Base-by-base conservation (phyloP, 208 protist species). In the Leishmania major region DNA sequence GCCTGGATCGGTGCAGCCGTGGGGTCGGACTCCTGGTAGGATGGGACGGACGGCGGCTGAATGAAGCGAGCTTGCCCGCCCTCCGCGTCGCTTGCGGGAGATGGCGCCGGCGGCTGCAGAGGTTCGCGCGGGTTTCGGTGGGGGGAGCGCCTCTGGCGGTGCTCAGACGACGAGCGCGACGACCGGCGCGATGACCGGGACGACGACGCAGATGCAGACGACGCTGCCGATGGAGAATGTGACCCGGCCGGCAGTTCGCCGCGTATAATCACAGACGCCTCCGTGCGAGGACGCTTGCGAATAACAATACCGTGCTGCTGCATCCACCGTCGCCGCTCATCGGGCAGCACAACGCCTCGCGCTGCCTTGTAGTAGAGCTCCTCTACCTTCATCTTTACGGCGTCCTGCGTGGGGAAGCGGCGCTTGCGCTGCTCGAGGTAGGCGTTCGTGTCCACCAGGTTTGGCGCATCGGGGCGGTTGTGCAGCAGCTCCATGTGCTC, bases 281-380 rank as follows among this genome's bases (percentile, higher is more conserved):
- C 93, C 3, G 87, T 90, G 45, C 94, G 94, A 35, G 87, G 82
- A 0, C 90, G 90, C 84, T 96, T 96, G 64, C 88, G 77, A 37
- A 97, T 90, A 28, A 90, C 77, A 75, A 97, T 88, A 75, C 94
- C 94, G 77, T 97, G 91, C 76, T 94, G 92, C 75, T 87, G 84
- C 91, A 98, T 84, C 94, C 93, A 98, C 25, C 93, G 89, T 8
- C 93, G 88, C 8, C 90, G 89, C 77, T 98, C 95, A 69, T 95
- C 92, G 5, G 92, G 89, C 19, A 98, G 79, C 67, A 89, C 79
- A 15, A 89, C 92, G 17, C 95, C 95, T 35, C 94, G 88, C 37
- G 95, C 87, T 31, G 92, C 93, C 81, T 94, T 93, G 84, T 96
- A 97, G 79, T 95, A 96, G 7, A 97, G 82, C 84, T 98, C 95